Evolutionary conservation across 805 yeast genomes (phyloP).

Genomic region (Candida jianshihensis): DNA sequence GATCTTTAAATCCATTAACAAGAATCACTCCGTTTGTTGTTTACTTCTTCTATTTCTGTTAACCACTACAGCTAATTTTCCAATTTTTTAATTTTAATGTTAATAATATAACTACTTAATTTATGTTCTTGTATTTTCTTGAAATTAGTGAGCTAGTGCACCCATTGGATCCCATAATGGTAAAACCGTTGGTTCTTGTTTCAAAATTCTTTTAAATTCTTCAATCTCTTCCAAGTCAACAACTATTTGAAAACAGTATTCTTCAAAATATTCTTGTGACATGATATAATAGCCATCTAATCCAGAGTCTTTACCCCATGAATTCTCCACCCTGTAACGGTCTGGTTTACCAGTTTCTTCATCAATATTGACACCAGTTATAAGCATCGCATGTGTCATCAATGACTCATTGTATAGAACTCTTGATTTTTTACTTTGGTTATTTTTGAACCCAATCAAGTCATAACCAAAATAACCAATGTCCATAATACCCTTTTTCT

Average conservation of each 20-base stretch:
- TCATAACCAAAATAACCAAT: conserved; percentile 60
- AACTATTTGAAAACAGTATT: conserved; percentile 68
- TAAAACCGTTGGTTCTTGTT: conserved; percentile 41
- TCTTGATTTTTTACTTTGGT: conserved; percentile 58
- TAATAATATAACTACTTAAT: too few relatives aligned
- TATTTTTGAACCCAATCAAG: conserved; percentile 46
- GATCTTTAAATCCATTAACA: too few relatives aligned
- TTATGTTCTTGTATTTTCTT: too few relatives aligned
- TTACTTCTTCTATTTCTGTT: too few relatives aligned
- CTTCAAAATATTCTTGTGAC: conserved; percentile 70
- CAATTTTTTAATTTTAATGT: not conserved
- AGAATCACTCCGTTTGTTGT: too few relatives aligned
- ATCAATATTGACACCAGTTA: conserved; percentile 75
- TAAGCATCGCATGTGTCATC: conserved; percentile 89
- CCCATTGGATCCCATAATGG: conserved; percentile 83
- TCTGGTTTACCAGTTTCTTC: conserved; percentile 45
- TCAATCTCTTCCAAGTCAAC: conserved; percentile 45
- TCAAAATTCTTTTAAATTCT: conserved; percentile 25
- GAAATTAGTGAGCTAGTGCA: conserved; percentile 44
- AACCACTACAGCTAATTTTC: too few relatives aligned
- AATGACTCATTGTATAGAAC: conserved; percentile 62
- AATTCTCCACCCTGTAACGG: conserved; percentile 69
- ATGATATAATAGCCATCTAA: conserved; percentile 61
- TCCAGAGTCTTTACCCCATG: conserved; percentile 70
- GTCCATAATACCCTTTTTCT: conserved; percentile 63